phyloP scores from a whole-genome alignment of 2,329 filamentous ascomycete genomes.

The Acephala macrosclerotiorum region DNA sequence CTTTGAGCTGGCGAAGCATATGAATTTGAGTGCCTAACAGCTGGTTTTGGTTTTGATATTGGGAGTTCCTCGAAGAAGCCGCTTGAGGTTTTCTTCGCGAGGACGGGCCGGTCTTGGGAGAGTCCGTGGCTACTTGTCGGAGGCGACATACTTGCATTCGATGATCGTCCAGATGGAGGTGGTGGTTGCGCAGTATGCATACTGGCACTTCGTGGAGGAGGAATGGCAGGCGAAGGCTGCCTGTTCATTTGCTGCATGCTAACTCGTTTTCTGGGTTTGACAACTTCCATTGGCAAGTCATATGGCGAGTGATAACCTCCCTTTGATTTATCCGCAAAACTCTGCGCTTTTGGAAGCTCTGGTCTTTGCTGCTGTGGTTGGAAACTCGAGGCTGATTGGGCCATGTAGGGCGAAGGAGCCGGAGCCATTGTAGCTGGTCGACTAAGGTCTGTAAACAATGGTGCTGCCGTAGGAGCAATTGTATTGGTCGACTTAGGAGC shows the following conservation, averaged over 20 bases:
- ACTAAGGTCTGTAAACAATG: constrained; percentile 42
- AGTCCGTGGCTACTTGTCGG: constrained; percentile 28
- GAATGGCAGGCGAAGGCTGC: constrained; percentile 34
- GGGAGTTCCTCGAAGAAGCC: constrained; percentile 85
- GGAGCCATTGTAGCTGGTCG: constrained; percentile 27
- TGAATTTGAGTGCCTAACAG: constrained; percentile 55
- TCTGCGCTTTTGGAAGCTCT: constrained; percentile 70
- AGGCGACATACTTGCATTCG: constrained; percentile 34
- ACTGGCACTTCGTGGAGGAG: constrained; percentile 43
- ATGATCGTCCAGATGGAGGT: constrained; percentile 29
- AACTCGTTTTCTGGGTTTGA: constrained; percentile 71
- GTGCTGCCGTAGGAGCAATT: constrained; percentile 40
- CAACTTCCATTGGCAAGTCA: constrained; percentile 89
- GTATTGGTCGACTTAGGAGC: constrained; percentile 30
- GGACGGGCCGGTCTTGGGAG: constrained; percentile 3
- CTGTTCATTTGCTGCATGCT: constrained; percentile 56
- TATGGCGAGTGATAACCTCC: constrained; percentile 94
- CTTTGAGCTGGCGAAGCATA: constrained; percentile 35
- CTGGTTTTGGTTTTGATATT: constrained; percentile 64
- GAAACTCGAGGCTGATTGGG: constrained; percentile 33
- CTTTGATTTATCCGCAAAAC: constrained; percentile 90
- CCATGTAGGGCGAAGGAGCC: constrained; percentile 32
- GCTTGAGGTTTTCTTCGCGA: constrained; percentile 47
- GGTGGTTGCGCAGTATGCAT: constrained; percentile 34
- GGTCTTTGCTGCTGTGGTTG: constrained; percentile 46